Base-by-base conservation (phyloP, 495 filamentous ascomycete genomes). In the Astrothelium macrocarpum region DNA sequence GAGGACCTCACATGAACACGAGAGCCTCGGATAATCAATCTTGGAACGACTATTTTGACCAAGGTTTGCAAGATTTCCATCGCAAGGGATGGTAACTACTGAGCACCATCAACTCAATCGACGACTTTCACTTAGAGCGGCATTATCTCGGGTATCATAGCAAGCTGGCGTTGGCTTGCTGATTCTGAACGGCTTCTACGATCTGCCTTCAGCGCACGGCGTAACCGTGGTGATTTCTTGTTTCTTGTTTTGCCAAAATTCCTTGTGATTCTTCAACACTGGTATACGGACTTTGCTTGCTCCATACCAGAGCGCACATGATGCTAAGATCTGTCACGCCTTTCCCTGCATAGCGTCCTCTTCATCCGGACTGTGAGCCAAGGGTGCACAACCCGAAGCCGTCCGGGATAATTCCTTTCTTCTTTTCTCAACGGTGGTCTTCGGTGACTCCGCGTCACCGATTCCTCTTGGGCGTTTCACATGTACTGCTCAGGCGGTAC, bases 41-140 rank as follows among this genome's bases (percentile, higher is more conserved):
- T 16, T 60, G 59, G 76, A 87, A 85, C 69, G 80, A 87, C 62
- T 87, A 82, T 71, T 85, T 84, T 62, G 81, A 85, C 67, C 81
- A 80, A 65, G 85, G 84, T 26, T 80, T 86, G 14, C 81, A 82
- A 73, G 86, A 88, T 65, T 89, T 89, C 70, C 85, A 89, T 73
- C 78, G 79, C 45, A 86, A 85, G 70, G 86, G 86, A 61, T 89
- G 86, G 86, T 89, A 80, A 72, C 66, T 28, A 28, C 32, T 18
- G 59, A 58, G 29, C 28, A 12, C 32, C 4, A 63, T 25, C n/a
- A 1, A 20, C 62, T 59, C 28, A 23, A 45, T 36, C 59, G 11
- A 56, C 49, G 25, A 56, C 25, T 56, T 29, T 56, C 49, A 26
- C 49, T 28, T 28, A 28, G 25, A 25, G 25, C 49, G 49, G 49